Evolutionary conservation across 805 yeast genomes (phyloP), one percentile per base, ranked within the genome.

Genomic region (Candida xiaguanensis): DNA sequence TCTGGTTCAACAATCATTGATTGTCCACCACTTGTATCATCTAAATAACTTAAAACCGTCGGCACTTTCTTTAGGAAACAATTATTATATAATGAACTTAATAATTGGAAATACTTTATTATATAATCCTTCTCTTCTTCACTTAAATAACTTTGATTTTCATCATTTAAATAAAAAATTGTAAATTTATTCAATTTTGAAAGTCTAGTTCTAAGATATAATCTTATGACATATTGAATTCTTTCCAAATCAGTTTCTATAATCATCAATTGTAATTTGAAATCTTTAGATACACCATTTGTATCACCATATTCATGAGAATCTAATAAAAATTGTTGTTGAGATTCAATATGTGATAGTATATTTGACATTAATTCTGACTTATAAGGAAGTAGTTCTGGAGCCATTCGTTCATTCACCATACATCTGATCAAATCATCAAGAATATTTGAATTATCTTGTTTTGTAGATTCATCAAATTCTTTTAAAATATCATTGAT

Each of bases 201-300:
- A 40, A 89, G 59, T 42, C 99, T 69, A 5, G 91, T 75, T 45
- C 99, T 72, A 24, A 90, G 66, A 56, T 88, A 91, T 11, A 87
- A 74, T 37, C 97, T 65, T n/a, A 90, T 69, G 25, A 91, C 60
- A 56, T 82, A 93, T 51, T 82, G 87, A 22, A 88, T 76, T 41
- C 99, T 67, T 51, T 93, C 98, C 17, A 93, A 72, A 50, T 93
- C 98, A 11, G 95, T 83, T 55, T 93, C 99, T 49, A 91, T 81
- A 17, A 95, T 77, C 66, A 93, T 77, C 33, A 90, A 67, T 42
- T 85, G 82, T 42, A 91, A 61, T 53, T 90, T 90, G 59, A 81
- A 80, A 45, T 82, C 86, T 13, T 60, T 51, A 8, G 53, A 46
- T 2, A 62, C 49, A 38, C 64, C 70, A 41, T 80, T 80, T 31